Evolutionary conservation across 768 basidiomycete genomes (phyloP), one percentile per base, ranked within the genome.

Genomic region (Mycena floridula): DNA sequence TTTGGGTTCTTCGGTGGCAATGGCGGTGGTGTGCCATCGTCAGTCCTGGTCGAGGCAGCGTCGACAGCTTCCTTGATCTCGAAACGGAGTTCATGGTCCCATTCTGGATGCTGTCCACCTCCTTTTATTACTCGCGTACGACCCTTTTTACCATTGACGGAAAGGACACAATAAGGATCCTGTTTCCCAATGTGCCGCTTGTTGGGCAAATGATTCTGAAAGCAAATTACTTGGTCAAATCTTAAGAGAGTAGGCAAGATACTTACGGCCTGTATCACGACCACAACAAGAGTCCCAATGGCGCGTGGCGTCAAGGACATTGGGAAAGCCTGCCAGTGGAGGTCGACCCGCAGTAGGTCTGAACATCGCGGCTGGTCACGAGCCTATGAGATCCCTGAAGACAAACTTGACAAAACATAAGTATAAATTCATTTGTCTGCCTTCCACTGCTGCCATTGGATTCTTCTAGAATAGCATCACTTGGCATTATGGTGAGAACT

Each of bases 1-100:
- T 67, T 74, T 41, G 57, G 58, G 49, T 73, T 72, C 60, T 84
- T 86, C 6, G 83, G 81, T n/a, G 86, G 86, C 2, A 73, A 72
- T 3, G 77, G 80, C 0, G 88, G 86, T 12, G 86, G 81, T 9
- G 73, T 70, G 11, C 71, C 66, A 44, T 72, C 64, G 22, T 54
- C 62, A 21, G 55, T 63, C 39, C 54, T 53, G 7, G 64, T 64
- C n/a, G n/a, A n/a, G 50, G 69, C 65, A 27, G 72, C 67, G 24
- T 77, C 73, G 25, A 69, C 64, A 51, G 91, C 90, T 58, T 97
- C 94, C 51, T 73, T 78, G 37, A 99, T 70, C 21, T 85, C 82
- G 64, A 97, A 98, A 35, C 96, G 84, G 57, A 98, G 72, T 66
- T 99, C 96, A 56, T 96, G 92, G 59, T 99, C 96, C 94, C 96